phyloP scores from a whole-genome alignment of 768 basidiomycete species.

The Tremella yokohamensis region DNA sequence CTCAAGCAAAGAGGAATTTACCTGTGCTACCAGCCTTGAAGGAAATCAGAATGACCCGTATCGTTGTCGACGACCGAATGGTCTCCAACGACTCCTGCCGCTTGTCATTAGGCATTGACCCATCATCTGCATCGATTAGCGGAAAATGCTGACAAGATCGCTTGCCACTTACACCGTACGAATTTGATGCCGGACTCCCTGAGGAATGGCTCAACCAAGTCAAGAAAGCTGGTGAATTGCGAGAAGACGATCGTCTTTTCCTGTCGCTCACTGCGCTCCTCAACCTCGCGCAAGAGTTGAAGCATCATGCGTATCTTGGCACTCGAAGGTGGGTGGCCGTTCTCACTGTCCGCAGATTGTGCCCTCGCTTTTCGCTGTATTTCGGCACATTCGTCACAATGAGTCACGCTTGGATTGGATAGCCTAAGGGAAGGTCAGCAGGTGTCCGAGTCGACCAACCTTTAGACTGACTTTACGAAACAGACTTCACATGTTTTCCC shows the following conservation, averaged over 20 bases:
- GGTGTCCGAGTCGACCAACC: too few relatives aligned
- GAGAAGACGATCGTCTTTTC: slow-evolving; percentile 98
- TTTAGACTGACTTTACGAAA: slow-evolving; percentile 63
- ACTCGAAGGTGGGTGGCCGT: slow-evolving; percentile 64
- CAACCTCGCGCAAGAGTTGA: slow-evolving; percentile 65
- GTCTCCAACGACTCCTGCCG: slow-evolving; percentile 70
- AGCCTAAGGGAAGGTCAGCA: slow-evolving; percentile 17
- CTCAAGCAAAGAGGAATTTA: slow-evolving; percentile 36
- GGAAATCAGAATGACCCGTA: slow-evolving; percentile 81
- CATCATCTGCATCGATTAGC: slow-evolving; percentile 69
- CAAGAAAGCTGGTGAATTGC: slow-evolving; percentile 75
- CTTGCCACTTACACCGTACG: slow-evolving; percentile 77
- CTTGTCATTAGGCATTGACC: slow-evolving; percentile 71
- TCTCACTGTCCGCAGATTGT: slow-evolving; percentile 50
- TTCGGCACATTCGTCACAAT: slow-evolving; percentile 62
- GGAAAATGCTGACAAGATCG: not conserved
- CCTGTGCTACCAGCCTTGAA: slow-evolving; percentile 96
- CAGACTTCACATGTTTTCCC: slow-evolving; percentile 75
- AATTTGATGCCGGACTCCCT: slow-evolving; percentile 63
- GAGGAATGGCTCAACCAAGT: slow-evolving; percentile 82
- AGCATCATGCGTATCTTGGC: slow-evolving; percentile 84
- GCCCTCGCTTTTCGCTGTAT: slow-evolving; percentile 57
- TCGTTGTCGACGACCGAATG: slow-evolving; percentile 62
- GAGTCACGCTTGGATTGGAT: slow-evolving; percentile 49
- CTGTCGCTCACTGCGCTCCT: slow-evolving; percentile 56